Percentiles rank a stretch among this genome's conserved stretches.
Evolutionary conservation across 306 rosid species (phyloP).

Genomic region (Rosa rugosa): DNA sequence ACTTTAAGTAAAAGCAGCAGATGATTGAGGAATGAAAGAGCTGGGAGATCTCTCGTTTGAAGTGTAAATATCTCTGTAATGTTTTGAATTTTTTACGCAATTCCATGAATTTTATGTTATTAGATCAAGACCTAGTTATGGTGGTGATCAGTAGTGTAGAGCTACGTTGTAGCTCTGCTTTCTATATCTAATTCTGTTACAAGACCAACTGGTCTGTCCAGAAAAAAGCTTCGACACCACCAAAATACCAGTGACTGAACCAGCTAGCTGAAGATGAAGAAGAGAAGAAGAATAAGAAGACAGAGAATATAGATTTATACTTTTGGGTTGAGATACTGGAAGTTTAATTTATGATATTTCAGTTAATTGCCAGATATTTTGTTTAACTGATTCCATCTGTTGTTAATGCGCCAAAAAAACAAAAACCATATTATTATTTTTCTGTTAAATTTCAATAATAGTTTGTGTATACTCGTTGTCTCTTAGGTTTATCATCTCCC

Average conservation of each 20-base stretch:
- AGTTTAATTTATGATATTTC: not conserved
- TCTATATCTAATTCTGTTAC: constrained; percentile 37
- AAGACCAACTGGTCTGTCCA: constrained; percentile 2
- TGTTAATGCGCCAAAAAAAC: no score
- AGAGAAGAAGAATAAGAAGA: not conserved
- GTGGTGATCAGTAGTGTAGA: constrained; percentile 21
- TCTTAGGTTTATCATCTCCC: no score
- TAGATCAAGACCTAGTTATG: constrained; percentile 43
- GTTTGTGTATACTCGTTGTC: no score
- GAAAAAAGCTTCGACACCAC: not conserved
- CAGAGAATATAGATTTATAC: not conserved
- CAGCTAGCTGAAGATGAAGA: constrained; percentile 5
- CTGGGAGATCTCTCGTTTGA: constrained; percentile 46
- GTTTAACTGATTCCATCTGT: no score
- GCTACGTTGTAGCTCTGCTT: constrained; percentile 47
- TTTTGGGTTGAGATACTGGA: not conserved
- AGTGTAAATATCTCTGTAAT: constrained; percentile 42
- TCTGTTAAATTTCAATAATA: no score
- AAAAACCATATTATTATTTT: no score
- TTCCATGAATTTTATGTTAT: constrained; percentile 22
- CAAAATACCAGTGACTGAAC: not conserved
- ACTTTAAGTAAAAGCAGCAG: constrained; percentile 53
- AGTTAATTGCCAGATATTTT: not conserved
- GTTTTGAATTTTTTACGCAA: constrained; percentile 28
- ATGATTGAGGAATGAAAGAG: constrained; percentile 68